Base-by-base conservation (phyloP, 2,329 filamentous ascomycete genomes). In the Penicillium sp. region DNA sequence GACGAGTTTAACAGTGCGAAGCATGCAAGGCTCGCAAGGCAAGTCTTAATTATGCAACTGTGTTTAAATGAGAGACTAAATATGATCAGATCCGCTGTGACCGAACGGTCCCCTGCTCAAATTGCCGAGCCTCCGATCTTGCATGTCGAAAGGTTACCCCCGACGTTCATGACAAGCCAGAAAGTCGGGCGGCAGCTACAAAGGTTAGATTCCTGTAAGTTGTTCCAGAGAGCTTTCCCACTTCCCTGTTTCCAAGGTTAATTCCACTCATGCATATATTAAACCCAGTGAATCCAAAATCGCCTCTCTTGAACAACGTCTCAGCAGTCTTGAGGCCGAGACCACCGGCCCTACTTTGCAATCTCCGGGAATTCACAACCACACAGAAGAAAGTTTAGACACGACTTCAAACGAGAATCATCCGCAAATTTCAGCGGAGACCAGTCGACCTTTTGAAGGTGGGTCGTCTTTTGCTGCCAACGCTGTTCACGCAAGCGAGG, bases 11-110 rank as follows among this genome's bases (percentile, higher is more conserved):
- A 10, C 36, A 65, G 62, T 65, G 62, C 32, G 62, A 65, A 49
- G 62, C 52, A 44, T 62, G 60, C 22, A 57, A 53, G 40, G 52
- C 57, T 27, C 62, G 62, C 40, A 65, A 65, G 54, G 59, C 63
- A 53, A 13, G 9, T 11, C 18, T 21, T 8, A 22, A 11, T 14
- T 36, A 6, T n/a, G 34, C n/a, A 13, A 7, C 13, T 7, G 1
- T 6, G 11, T n/a, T n/a, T 36, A 13, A 13, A 36, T 16, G 2
- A 36, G 34, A 36, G 13, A n/a, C 22, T 38, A 24, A 8, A 39
- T 16, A 3, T 18, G 22, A 29, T 18, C 6, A 63, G 59, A 47
- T 63, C 18, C 57, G 61, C 21, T 63, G 61, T 39, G 61, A 63
- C 40, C 55, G 61, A 10, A 43, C 54, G 22, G 32, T 43, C 27